Conservation (phyloP, 2,329 filamentous ascomycete genomes). For the Xylariaceae sp. region DNA sequence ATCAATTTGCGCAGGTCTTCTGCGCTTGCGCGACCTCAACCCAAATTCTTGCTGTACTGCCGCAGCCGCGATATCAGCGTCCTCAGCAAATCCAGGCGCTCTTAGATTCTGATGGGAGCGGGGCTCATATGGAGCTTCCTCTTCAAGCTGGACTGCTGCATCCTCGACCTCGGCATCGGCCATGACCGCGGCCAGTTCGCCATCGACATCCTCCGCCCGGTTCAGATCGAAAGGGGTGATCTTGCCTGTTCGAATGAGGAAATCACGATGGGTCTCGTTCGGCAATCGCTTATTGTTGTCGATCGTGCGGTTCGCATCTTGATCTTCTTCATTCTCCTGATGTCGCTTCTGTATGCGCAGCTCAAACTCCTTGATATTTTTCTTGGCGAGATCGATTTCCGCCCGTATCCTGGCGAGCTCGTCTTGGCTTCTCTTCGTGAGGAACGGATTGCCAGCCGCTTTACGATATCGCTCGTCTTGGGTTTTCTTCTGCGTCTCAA, state of each 20-base stretch:
- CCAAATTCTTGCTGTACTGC: slow-evolving; percentile 50
- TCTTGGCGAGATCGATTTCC: slow-evolving; percentile 59
- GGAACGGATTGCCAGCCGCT: slow-evolving; percentile 41
- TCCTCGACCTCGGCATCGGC: slow-evolving; percentile 77
- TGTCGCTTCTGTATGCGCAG: slow-evolving; percentile 73
- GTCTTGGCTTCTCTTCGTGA: slow-evolving; percentile 54
- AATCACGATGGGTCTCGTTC: slow-evolving; percentile 81
- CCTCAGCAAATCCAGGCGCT: slow-evolving; percentile 64
- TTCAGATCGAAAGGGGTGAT: slow-evolving; percentile 80
- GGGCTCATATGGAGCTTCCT: slow-evolving; percentile 41
- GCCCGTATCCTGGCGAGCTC: slow-evolving; percentile 63
- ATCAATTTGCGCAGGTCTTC: slow-evolving; percentile 35
- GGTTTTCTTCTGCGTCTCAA: slow-evolving; percentile 59
- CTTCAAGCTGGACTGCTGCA: slow-evolving; percentile 44
- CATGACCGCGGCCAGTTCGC: slow-evolving; percentile 70
- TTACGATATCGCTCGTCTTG: slow-evolving; percentile 44
- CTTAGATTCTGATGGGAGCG: slow-evolving; percentile 68
- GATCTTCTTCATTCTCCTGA: slow-evolving; percentile 41
- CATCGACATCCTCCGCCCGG: slow-evolving; percentile 61
- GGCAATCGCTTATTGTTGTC: slow-evolving; percentile 57
- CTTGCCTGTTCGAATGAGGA: slow-evolving; percentile 90
- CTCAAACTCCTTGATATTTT: slow-evolving; percentile 75
- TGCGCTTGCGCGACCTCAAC: slow-evolving; percentile 54
- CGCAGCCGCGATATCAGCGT: slow-evolving; percentile 33
- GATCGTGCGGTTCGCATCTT: slow-evolving; percentile 33